Evolutionary conservation across 2,329 filamentous ascomycete species (phyloP).

Genomic region (Neocucurbitaria cava): DNA sequence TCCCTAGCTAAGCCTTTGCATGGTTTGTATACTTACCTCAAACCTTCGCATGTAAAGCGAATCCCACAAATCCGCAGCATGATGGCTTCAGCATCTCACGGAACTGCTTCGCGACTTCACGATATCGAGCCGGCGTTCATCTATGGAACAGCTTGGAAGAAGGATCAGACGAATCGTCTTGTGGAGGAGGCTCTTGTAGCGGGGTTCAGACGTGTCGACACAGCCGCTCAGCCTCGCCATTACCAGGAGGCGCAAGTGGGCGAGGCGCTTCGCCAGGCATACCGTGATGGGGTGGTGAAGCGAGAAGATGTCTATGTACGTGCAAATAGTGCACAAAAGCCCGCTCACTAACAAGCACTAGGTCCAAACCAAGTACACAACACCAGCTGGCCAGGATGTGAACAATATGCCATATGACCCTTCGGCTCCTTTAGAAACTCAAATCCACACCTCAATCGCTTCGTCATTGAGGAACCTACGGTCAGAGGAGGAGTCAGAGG

Average conservation of each 20-base stretch:
- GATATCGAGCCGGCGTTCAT: constrained; percentile 54
- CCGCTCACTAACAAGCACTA: constrained; percentile 33
- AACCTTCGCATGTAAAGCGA: neutral
- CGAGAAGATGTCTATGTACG: constrained; percentile 70
- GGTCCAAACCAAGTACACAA: constrained; percentile 86
- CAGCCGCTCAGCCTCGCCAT: constrained; percentile 78
- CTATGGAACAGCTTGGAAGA: constrained; percentile 90
- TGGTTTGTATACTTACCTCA: neutral
- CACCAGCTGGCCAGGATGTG: constrained; percentile 66
- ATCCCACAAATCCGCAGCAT: neutral
- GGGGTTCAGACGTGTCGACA: constrained; percentile 78
- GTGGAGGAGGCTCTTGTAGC: constrained; percentile 71
- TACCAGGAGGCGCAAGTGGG: constrained; percentile 78
- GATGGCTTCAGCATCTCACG: constrained; percentile 13
- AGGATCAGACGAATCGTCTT: constrained; percentile 68
- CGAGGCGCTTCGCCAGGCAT: constrained; percentile 68
- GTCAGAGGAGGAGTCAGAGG: constrained; percentile 34
- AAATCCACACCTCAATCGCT: constrained; percentile 71
- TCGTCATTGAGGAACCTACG: constrained; percentile 71
- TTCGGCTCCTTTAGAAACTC: constrained; percentile 63
- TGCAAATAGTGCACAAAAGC: neutral
- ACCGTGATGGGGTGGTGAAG: constrained; percentile 64
- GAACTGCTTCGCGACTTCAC: constrained; percentile 18
- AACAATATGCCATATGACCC: constrained; percentile 69
- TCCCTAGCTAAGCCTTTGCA: neutral